A percentile compares a stretch with the other conserved stretches of the same genome.
Evolutionary conservation across 805 yeast genomes (phyloP).

Genomic region (Naumovozyma castellii): DNA sequence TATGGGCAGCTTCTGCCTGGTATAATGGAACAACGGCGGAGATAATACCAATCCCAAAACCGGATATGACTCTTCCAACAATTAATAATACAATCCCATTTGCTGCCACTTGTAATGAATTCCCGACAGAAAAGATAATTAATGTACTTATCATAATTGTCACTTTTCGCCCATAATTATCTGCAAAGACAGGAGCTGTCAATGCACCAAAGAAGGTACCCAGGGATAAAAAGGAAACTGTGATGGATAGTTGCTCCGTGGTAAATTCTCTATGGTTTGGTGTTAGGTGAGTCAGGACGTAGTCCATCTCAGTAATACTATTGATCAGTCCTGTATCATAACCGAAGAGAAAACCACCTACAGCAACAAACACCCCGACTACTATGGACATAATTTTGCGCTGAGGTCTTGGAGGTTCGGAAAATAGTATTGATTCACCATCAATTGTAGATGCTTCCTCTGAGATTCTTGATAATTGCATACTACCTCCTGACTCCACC

Average conservation of each 20-base stretch:
- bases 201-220: slow-evolving; percentile 72
- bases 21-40: slow-evolving; percentile 76
- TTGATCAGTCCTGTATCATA: slow-evolving; percentile 85
- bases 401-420: slow-evolving; percentile 30
- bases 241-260: slow-evolving; percentile 55
- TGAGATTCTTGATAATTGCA: neutral
- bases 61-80: slow-evolving; percentile 65
- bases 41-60: slow-evolving; percentile 64
- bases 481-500: neutral
- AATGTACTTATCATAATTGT: slow-evolving; percentile 55
- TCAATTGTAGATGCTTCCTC: slow-evolving; percentile 4
- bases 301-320: slow-evolving; percentile 67
- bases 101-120: slow-evolving; percentile 55
- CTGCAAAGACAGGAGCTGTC: slow-evolving; percentile 53
- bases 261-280: slow-evolving; percentile 38
- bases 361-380: slow-evolving; percentile 75
- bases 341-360: slow-evolving; percentile 87
- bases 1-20: slow-evolving; percentile 78
- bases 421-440: slow-evolving; percentile 17
- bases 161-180: slow-evolving; percentile 59
- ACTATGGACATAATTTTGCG: slow-evolving; percentile 56
- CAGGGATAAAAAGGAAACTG: slow-evolving; percentile 69
- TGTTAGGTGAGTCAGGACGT: slow-evolving; percentile 50
- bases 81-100: slow-evolving; percentile 43
- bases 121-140: slow-evolving; percentile 62